Base-by-base conservation (phyloP, 345 rosid species). In the Nasturtium officinale region DNA sequence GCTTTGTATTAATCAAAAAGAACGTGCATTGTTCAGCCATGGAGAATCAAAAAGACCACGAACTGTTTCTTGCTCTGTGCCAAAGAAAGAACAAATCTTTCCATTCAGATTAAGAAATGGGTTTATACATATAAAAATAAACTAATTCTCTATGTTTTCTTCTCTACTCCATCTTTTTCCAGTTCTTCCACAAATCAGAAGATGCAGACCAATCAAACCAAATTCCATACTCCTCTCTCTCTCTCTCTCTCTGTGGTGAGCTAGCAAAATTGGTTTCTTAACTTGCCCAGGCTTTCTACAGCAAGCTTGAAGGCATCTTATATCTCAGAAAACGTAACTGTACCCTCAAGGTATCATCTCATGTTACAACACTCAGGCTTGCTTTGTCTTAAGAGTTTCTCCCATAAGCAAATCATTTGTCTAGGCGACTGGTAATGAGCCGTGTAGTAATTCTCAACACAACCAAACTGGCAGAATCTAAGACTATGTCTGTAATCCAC, bases 351-450 rank as follows among this genome's bases (percentile, higher is more conserved):
- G n/a, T 3, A 61, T 85, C 83, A 87, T 87, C 96, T 87, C 96
- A 91, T 86, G 77, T 86, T 80, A 80, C 98, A 94, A 82, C 98
- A 94, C n/a, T 84, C 76, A 10, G 96, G 89, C 61, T 38, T 81
- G 66, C 79, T 87, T 21, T 37, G 77, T 74, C 30, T 81, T 62
- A 80, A 87, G 73, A 89, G 71, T 67, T 87, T 94, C 53, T 87
- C 85, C 97, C 97, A 94, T 78, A 94, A 55, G 83, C 98, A 94
- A 20, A 83, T 82, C 96, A 94, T 94, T 83, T 94, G 98, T 81
- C 91, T 81, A 0, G 98, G 98, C 2, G 97, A 89, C 80, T 94
- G 98, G 72, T 94, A 94, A 79, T 94, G 98, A 25, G 98, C 96
- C 7, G 96, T 91, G 67, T 81, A 85, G 79, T 95, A 95, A 40